These are phyloP conservation scores for Xylaria sp. DNA, from an alignment of 2,329 filamentous ascomycete species.

Conservation along the genomic window DNA sequence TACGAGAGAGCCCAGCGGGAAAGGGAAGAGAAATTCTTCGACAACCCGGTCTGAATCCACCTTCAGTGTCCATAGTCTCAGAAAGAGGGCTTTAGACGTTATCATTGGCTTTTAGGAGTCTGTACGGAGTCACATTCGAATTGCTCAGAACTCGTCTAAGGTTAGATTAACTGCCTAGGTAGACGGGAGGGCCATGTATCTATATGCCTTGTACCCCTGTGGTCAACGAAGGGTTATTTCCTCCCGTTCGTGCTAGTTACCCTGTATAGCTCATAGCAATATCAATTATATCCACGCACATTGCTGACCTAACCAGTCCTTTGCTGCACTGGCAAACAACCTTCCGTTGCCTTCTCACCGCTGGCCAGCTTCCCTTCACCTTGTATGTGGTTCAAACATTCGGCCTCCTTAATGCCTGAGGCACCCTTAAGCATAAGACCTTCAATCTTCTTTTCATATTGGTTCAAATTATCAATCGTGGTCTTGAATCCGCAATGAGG, in stretches of 20 bases:
- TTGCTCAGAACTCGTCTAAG: not conserved
- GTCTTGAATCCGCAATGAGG: not conserved
- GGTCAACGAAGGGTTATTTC: not conserved
- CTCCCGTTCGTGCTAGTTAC: not conserved
- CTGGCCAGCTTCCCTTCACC: not conserved
- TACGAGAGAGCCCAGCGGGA: slow-evolving; percentile 76
- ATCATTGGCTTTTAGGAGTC: not conserved
- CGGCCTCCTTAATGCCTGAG: not conserved
- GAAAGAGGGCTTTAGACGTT: not conserved
- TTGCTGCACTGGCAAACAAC: not conserved
- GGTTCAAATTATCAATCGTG: not conserved
- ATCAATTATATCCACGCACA: not conserved
- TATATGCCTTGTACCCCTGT: slow-evolving; percentile 2
- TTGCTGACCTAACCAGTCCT: not conserved
- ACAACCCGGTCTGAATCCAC: slow-evolving; percentile 41
- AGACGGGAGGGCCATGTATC: slow-evolving; percentile 6
- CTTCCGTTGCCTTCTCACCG: not conserved
- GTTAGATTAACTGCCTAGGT: slow-evolving; percentile 10
- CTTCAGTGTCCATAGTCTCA: not conserved
- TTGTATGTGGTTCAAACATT: not conserved
- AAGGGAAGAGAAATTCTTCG: slow-evolving; percentile 64
- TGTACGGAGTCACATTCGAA: slow-evolving; percentile 10
- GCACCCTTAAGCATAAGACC: not conserved
- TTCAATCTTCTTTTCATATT: not conserved
- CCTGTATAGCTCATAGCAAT: not conserved